Conservation (phyloP, 2,329 filamentous ascomycete genomes). For the Colletotrichum orbiculare region DNA sequence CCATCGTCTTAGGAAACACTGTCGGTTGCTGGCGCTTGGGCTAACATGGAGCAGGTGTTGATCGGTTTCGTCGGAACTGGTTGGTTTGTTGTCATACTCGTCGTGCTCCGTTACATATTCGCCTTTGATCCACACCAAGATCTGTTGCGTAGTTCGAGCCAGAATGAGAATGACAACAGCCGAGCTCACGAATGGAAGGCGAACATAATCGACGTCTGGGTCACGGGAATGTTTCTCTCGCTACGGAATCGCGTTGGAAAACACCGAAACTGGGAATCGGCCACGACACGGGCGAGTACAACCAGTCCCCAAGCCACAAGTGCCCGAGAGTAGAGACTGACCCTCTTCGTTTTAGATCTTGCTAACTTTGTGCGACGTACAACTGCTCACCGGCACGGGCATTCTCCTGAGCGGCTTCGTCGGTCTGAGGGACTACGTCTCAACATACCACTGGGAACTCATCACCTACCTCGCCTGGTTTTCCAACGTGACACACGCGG, state of each 20-base stretch:
- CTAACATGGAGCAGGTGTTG: background rate
- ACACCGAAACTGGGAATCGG: background rate
- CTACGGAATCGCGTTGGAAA: background rate
- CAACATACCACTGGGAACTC: conserved; percentile 45
- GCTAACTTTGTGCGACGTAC: conserved; percentile 38
- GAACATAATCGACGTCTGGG: background rate
- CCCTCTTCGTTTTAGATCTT: background rate
- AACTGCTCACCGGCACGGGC: conserved; percentile 45
- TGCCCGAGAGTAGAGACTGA: too few relatives aligned
- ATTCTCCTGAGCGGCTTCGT: conserved; percentile 42
- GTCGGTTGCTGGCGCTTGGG: background rate
- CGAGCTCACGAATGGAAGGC: background rate
- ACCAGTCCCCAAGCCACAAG: too few relatives aligned
- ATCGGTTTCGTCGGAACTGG: conserved; percentile 1
- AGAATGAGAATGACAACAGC: background rate
- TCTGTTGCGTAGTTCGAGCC: background rate
- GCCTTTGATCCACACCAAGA: background rate
- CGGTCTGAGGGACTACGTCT: conserved; percentile 28
- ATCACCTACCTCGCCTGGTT: conserved; percentile 47
- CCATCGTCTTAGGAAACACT: background rate
- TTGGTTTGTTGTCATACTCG: background rate
- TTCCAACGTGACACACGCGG: conserved; percentile 44
- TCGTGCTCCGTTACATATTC: background rate
- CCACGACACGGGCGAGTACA: background rate
- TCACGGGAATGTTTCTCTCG: background rate